Base-by-base conservation (phyloP, 495 filamentous ascomycete species). In the Podospora pseudoanserina region DNA sequence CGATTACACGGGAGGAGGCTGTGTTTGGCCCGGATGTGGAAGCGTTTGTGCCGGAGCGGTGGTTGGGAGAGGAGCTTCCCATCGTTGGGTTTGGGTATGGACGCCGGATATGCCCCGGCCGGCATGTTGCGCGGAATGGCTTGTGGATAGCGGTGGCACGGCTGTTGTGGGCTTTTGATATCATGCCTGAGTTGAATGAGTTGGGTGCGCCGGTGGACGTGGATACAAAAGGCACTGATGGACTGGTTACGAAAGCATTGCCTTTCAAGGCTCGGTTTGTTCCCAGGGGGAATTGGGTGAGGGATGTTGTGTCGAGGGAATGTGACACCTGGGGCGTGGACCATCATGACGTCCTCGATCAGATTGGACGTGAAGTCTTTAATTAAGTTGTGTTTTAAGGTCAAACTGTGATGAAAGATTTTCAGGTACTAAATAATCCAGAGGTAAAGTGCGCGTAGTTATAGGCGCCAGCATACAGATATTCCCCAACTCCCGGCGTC, bases 1-100 rank as follows among this genome's bases (percentile, higher is more conserved):
- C 61, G 20, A 65, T 88, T 68, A 83, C 86, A 68, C 74, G 83
- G 64, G 85, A 87, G 71, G 79, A 83, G 62, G 78, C 81, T n/a
- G 83, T 86, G 65, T 88, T 85, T 65, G 86, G 84, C 34, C 79
- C 79, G 20, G 76, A 84, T 27, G 83, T 83, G 26, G 78, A 86
- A 64, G 66, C 75, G 65, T 85, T 86, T 69, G 66, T 73, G n/a
- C 81, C 81, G 3, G 81, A 83, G 65, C 73, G 79, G 9, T 80
- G 79, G 55, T 30, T 78, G 7, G 69, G 73, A 56, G 74, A 77
- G 49, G 30, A 28, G 11, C 16, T 28, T 81, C 79, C 56, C 82
- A 82, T 73, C 78, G 28, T 30, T 30, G 83, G 83, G 0, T 86
- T 86, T 49, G 82, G 83, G 26, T 86, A 83, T 76, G 84, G 85